phyloP scores from a whole-genome alignment of 495 filamentous ascomycete genomes.

The Jackrogersella multiformis region DNA sequence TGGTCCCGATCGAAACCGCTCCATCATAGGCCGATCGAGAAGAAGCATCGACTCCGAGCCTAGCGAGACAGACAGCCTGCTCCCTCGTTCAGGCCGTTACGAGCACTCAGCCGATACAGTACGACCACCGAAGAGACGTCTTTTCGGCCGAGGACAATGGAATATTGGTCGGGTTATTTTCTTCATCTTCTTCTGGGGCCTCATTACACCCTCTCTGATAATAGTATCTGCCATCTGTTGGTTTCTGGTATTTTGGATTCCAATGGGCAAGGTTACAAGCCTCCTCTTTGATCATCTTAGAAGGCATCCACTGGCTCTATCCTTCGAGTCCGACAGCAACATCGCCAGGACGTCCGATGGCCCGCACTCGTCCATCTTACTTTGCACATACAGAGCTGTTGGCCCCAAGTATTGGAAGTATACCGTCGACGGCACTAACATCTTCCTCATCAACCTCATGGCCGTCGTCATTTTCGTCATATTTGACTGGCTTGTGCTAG shows the following conservation, averaged over 20 bases:
- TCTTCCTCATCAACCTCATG: conserved; percentile 98
- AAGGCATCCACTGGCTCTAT: conserved; percentile 89
- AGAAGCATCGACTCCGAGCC: conserved; percentile 84
- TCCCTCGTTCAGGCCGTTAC: conserved; percentile 69
- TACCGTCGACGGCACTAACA: conserved; percentile 97
- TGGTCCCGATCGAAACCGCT: conserved; percentile 79
- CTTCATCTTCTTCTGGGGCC: conserved; percentile 95
- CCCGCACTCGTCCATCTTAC: conserved; percentile 83
- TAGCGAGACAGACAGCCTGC: conserved; percentile 87
- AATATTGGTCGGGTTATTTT: conserved; percentile 93
- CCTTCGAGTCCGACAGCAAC: conserved; percentile 86
- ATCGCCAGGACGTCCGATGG: conserved; percentile 73
- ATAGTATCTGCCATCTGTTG: conserved; percentile 89
- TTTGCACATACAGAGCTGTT: conserved; percentile 97
- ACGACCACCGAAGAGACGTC: conserved; percentile 77
- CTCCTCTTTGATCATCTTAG: conserved; percentile 92
- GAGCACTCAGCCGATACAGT: conserved; percentile 39
- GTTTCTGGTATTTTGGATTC: conserved; percentile 97
- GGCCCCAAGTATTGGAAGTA: conserved; percentile 99
- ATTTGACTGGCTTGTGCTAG: conserved; percentile 86
- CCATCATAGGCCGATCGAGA: conserved; percentile 87
- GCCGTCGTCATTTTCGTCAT: conserved; percentile 90
- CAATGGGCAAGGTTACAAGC: conserved; percentile 95
- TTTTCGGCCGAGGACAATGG: conserved; percentile 97
- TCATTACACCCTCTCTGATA: conserved; percentile 89